Conservation (phyloP, 768 basidiomycete genomes). For the Dendrothele bispora region DNA sequence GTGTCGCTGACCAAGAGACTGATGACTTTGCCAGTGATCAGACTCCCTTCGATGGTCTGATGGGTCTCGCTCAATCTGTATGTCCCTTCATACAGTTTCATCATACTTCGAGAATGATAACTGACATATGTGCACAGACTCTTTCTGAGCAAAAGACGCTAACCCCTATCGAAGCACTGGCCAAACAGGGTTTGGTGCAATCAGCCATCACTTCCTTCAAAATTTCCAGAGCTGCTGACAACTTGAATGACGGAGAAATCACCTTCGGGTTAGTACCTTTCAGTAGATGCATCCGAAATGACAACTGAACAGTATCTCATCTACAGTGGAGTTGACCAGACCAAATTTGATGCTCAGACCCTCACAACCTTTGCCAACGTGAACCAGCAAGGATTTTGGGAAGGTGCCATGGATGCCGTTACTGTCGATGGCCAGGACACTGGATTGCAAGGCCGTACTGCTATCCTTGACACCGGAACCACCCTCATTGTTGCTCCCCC, state of each 20-base stretch:
- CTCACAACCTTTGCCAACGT: slow-evolving; percentile 63
- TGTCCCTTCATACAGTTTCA: slow-evolving; percentile 19
- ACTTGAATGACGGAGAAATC: slow-evolving; percentile 73
- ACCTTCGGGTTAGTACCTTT: slow-evolving; percentile 59
- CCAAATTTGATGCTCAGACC: slow-evolving; percentile 64
- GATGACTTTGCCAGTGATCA: slow-evolving; percentile 53
- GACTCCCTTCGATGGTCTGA: slow-evolving; percentile 68
- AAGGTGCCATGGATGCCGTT: slow-evolving; percentile 59
- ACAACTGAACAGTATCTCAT: neutral
- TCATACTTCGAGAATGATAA: too few relatives aligned
- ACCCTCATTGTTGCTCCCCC: slow-evolving; percentile 50
- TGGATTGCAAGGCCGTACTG: slow-evolving; percentile 60
- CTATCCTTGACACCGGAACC: slow-evolving; percentile 69
- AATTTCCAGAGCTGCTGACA: slow-evolving; percentile 71
- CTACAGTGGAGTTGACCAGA: slow-evolving; percentile 55
- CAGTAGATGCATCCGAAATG: neutral
- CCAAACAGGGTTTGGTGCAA: slow-evolving; percentile 51
- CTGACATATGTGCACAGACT: slow-evolving; percentile 27
- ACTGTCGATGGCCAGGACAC: slow-evolving; percentile 56
- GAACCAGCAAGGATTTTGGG: slow-evolving; percentile 78
- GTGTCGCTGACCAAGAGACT: slow-evolving; percentile 61
- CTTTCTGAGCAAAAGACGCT: slow-evolving; percentile 63
- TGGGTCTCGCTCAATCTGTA: slow-evolving; percentile 77
- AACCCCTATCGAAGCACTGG: slow-evolving; percentile 76
- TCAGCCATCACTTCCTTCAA: slow-evolving; percentile 77